Evolutionary conservation across 441 rosid genomes (phyloP).

Genomic region (Gossypium aridum): DNA sequence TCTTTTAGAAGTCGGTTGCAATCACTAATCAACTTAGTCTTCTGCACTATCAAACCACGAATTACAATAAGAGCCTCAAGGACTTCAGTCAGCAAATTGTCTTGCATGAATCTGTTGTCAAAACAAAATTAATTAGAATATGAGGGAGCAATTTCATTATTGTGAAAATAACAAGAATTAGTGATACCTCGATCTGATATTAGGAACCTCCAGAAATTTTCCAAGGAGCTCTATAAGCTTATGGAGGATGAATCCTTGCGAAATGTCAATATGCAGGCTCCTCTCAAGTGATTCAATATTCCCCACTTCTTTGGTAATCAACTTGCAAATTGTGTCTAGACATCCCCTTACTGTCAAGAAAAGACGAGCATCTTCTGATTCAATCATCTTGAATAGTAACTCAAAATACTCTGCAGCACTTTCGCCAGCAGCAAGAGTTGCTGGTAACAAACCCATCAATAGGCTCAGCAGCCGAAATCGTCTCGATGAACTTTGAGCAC

Average conservation of each 20-base stretch:
- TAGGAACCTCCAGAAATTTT: conserved; percentile 91
- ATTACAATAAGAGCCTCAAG: conserved; percentile 98
- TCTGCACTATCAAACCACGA: conserved; percentile 96
- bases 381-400: conserved; percentile 93
- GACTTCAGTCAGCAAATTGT: conserved; percentile 86
- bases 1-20: conserved; percentile 93
- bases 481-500: conserved; percentile 87
- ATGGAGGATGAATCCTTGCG: conserved; percentile 99
- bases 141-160: conserved; percentile 12
- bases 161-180: background rate
- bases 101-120: conserved; percentile 82
- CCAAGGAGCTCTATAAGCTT: conserved; percentile 98
- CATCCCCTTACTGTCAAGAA: conserved; percentile 96
- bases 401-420: conserved; percentile 99
- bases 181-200: conserved; percentile 86
- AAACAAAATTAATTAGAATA: conserved; percentile 23
- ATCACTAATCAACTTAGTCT: conserved; percentile 97
- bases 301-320: conserved; percentile 90
- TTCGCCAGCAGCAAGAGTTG: conserved; percentile 94
- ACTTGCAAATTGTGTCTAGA: conserved; percentile 74
- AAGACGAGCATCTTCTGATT: conserved; percentile 91
- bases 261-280: conserved; percentile 97
- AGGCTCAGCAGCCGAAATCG: conserved; percentile 82
- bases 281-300: conserved; percentile 93
- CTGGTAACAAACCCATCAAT: conserved; percentile 80